Conservation (phyloP, 2,329 filamentous ascomycete genomes). For the Cucurbitaria berberidis region DNA sequence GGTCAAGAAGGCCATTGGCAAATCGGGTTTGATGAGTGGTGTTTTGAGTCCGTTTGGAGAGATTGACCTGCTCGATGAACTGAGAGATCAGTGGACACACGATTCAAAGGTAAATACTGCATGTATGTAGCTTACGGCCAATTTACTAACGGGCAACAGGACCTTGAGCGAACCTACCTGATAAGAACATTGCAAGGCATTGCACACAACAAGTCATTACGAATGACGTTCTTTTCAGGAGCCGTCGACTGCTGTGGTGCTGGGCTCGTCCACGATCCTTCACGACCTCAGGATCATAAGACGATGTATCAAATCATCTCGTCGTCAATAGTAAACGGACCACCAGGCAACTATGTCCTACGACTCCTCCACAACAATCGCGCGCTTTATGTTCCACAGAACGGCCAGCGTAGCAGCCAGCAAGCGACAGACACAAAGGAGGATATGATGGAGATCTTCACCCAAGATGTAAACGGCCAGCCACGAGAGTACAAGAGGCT, state of each 20-base stretch:
- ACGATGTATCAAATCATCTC: constrained; percentile 99
- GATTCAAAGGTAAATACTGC: constrained; percentile 75
- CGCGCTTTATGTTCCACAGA: constrained; percentile 85
- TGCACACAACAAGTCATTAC: constrained; percentile 89
- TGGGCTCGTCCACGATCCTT: constrained; percentile 90
- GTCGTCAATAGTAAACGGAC: constrained; percentile 88
- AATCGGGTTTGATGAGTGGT: constrained; percentile 92
- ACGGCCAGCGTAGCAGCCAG: constrained; percentile 75
- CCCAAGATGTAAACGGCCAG: constrained; percentile 85
- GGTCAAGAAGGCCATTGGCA: constrained; percentile 96
- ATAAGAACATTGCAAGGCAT: constrained; percentile 96
- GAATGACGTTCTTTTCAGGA: constrained; percentile 96
- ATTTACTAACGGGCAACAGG: constrained; percentile 54
- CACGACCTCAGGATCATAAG: constrained; percentile 91
- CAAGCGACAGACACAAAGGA: constrained; percentile 91
- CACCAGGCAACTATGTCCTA: constrained; percentile 82
- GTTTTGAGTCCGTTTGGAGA: constrained; percentile 97
- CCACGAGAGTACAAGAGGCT: constrained; percentile 85
- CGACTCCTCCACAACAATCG: constrained; percentile 97
- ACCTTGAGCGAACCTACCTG: constrained; percentile 93
- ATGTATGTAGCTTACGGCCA: neutral
- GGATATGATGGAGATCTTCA: constrained; percentile 99
- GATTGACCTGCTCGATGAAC: constrained; percentile 89
- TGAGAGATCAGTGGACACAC: constrained; percentile 97
- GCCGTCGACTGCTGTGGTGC: constrained; percentile 91